Evolutionary conservation across 1,284 basidiomycete species (phyloP).

Genomic region (Cronartium quercuum): DNA sequence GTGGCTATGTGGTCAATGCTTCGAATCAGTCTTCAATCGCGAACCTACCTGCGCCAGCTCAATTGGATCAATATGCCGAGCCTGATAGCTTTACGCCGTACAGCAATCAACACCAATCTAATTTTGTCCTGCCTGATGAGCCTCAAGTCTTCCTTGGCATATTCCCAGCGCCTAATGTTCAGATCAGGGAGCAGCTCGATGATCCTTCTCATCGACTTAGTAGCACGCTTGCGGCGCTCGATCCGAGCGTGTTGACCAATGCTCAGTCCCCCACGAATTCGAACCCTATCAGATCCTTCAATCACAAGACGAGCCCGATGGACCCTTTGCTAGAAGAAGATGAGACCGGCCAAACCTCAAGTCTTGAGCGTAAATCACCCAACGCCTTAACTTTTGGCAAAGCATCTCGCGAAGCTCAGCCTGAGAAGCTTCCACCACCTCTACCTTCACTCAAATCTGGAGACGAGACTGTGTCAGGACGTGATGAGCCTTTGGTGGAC

Average conservation of each 20-base stretch:
- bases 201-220: constrained; percentile 80
- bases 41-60: constrained; percentile 40
- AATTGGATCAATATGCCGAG: constrained; percentile 40
- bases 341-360: constrained; percentile 49
- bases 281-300: constrained; percentile 36
- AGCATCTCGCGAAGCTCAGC: neutral
- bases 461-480: constrained; percentile 77
- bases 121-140: constrained; percentile 48
- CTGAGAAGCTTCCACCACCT: constrained; percentile 72
- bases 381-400: neutral
- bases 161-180: constrained; percentile 84
- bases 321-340: constrained; percentile 67
- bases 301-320: constrained; percentile 50
- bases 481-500: constrained; percentile 81
- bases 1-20: constrained; percentile 76
- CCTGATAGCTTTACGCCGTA: constrained; percentile 40
- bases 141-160: constrained; percentile 88
- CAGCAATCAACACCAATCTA: constrained; percentile 42
- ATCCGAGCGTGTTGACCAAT: constrained; percentile 34
- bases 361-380: neutral
- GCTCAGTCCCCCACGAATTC: constrained; percentile 33
- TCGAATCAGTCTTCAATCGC: constrained; percentile 59
- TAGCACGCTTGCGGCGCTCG: constrained; percentile 54
- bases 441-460: constrained; percentile 86
- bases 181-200: constrained; percentile 76